These are phyloP conservation scores for Diplogelasinospora grovesii DNA, from an alignment of 495 filamentous ascomycete genomes.

Conservation along the genomic window DNA sequence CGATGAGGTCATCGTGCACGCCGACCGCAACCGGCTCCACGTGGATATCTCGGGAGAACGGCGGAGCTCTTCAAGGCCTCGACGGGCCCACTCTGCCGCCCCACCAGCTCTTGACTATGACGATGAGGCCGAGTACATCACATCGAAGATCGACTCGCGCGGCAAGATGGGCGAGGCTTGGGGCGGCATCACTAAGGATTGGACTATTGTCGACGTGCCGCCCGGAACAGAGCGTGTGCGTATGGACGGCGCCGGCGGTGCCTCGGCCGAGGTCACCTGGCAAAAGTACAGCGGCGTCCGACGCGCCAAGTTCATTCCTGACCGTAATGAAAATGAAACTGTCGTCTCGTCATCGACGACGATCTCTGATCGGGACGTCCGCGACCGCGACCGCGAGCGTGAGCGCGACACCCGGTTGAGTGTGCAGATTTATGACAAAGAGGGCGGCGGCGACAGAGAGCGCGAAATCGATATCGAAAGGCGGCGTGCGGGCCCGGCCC, in stretches of 20 bases:
- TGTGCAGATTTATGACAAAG: slow-evolving; percentile 38
- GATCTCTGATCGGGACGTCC: slow-evolving; percentile 21
- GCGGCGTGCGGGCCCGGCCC: slow-evolving; percentile 21
- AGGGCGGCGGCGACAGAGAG: slow-evolving; percentile 29
- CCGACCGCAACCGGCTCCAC: slow-evolving; percentile 55
- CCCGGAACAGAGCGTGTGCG: slow-evolving; percentile 68
- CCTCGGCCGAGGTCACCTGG: slow-evolving; percentile 63
- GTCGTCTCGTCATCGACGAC: slow-evolving; percentile 24
- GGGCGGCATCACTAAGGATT: slow-evolving; percentile 62
- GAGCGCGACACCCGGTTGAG: slow-evolving; percentile 26
- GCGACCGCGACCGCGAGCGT: slow-evolving; percentile 32
- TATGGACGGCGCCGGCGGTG: slow-evolving; percentile 69
- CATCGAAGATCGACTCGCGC: slow-evolving; percentile 49
- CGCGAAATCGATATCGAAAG: slow-evolving; percentile 40
- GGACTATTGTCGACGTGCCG: slow-evolving; percentile 73
- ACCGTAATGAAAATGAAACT: slow-evolving; percentile 29
- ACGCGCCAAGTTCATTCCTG: slow-evolving; percentile 58
- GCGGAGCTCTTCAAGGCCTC: slow-evolving; percentile 28
- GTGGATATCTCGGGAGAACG: slow-evolving; percentile 43
- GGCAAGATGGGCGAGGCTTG: slow-evolving; percentile 59
- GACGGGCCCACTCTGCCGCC: slow-evolving; percentile 42
- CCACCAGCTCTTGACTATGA: slow-evolving; percentile 33
- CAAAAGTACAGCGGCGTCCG: slow-evolving; percentile 69
- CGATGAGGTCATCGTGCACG: slow-evolving; percentile 35
- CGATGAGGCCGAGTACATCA: slow-evolving; percentile 64